Evolutionary conservation across 202 grass and related monocot species (phyloP).

Genomic region (Carex sylvatica): DNA sequence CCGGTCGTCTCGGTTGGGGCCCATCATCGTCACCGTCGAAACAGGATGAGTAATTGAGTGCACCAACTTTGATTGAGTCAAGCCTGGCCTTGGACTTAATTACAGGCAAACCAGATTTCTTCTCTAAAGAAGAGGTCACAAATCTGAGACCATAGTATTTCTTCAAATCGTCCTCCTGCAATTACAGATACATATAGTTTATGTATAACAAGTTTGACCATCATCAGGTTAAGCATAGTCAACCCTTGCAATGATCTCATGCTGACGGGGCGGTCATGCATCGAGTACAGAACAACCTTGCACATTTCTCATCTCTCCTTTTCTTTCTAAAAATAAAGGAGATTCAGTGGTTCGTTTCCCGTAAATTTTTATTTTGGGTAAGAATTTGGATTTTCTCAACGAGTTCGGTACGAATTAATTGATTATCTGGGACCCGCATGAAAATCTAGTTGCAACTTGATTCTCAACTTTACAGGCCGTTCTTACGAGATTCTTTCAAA

Average conservation of each 20-base stretch:
- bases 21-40: slow-evolving; percentile 5
- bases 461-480: slow-evolving; percentile 10
- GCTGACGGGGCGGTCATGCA: neutral
- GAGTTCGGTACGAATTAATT: neutral
- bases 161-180: slow-evolving; percentile 49
- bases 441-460: slow-evolving; percentile 17
- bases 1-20: slow-evolving; percentile 41
- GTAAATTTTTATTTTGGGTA: neutral
- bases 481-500: slow-evolving; percentile 10
- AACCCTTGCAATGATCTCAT: neutral
- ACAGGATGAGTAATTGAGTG: neutral
- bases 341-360: neutral
- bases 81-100: slow-evolving; percentile 16
- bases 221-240: neutral
- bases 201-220: neutral
- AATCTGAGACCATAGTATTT: slow-evolving; percentile 53
- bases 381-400: slow-evolving; percentile 13
- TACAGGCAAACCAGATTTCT: slow-evolving; percentile 47
- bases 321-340: neutral
- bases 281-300: neutral
- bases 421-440: slow-evolving; percentile 8
- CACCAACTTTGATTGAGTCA: slow-evolving; percentile 43
- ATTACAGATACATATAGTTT: neutral
- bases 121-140: slow-evolving; percentile 71
- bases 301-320: slow-evolving; percentile 8